Conservation (phyloP, 805 yeast species). For the Zygosaccharomyces lentus region DNA sequence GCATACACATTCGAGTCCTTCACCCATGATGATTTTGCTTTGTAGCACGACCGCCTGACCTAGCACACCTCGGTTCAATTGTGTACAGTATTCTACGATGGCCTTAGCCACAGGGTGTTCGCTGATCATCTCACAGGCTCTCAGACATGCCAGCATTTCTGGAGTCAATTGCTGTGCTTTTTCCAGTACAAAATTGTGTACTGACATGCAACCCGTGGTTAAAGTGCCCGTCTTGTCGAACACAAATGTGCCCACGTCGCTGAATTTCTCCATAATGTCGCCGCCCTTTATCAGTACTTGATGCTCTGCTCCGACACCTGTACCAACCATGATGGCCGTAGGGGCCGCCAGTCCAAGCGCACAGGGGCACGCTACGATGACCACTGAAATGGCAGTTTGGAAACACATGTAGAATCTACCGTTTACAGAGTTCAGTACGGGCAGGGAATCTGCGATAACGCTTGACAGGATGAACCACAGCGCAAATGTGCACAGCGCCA, state of each 20-base stretch:
- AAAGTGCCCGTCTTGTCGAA: constrained; percentile 97
- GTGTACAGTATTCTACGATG: constrained; percentile 41
- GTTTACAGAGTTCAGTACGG: constrained; percentile 41
- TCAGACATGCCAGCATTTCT: constrained; percentile 17
- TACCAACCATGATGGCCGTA: constrained; percentile 98
- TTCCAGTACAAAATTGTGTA: constrained; percentile 37
- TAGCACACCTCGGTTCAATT: not conserved
- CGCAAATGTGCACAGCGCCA: constrained; percentile 63
- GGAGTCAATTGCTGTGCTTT: constrained; percentile 3
- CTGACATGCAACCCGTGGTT: constrained; percentile 76
- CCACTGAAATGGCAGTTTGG: constrained; percentile 80
- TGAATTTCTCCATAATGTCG: constrained; percentile 73
- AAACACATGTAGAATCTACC: constrained; percentile 66
- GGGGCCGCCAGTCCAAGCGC: constrained; percentile 97
- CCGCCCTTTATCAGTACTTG: constrained; percentile 95
- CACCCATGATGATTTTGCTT: constrained; percentile 37
- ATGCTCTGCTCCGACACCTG: constrained; percentile 88
- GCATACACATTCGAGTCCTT: constrained; percentile 35
- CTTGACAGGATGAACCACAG: constrained; percentile 49
- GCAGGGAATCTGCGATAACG: constrained; percentile 41
- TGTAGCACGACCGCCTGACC: constrained; percentile 13
- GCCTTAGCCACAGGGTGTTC: constrained; percentile 90
- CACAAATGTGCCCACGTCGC: constrained; percentile 57
- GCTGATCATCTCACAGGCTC: constrained; percentile 56
- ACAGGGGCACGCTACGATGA: constrained; percentile 98